Base-by-base conservation (phyloP, 306 rosid genomes). In the Pterocarpus santalinus region DNA sequence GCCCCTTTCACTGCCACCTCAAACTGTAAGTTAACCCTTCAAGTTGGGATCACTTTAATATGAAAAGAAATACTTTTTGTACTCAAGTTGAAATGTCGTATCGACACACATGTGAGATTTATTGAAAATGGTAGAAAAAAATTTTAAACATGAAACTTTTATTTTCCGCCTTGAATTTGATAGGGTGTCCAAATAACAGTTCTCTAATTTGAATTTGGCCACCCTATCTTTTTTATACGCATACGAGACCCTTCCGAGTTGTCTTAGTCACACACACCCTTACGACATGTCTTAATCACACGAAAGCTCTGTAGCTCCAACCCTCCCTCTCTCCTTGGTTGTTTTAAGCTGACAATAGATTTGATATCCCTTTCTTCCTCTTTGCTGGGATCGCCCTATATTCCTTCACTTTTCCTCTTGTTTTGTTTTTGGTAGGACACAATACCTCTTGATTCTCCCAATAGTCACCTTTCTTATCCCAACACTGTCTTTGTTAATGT, bases 1-100 rank as follows among this genome's bases (percentile, higher is more conserved):
- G 87, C 85, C 15, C 78, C 80, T 69, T 71, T 60, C 72, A 63
- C 66, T 66, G 49, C 38, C 81, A 65, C 13, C 33, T 51, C 53
- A 47, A 46, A 30, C 1, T 52, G 3, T n/a, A 2, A 2, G 1
- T 52, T 22, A 22, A 22, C 28, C 28, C 28, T 22, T 22, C 28
- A 22, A 22, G 28, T 22, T 22, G 28, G 28, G 28, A 22, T 22
- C 28, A 22, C 28, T 22, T 22, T 22, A 22, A 22, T 22, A 22
- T 22, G 28, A 22, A 0, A 1, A 22, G 28, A 22, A 22, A 22
- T 22, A 22, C 28, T 22, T n/a, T n/a, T n/a, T n/a, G n/a, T n/a
- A n/a, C n/a, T n/a, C n/a, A n/a, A n/a, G n/a, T n/a, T 22, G 28
- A 22, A 22, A 22, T 22, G 1, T 22, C 28, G 1, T 22, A 22